Conservation (phyloP, 2,329 filamentous ascomycete genomes). For the Claviceps cyperi region DNA sequence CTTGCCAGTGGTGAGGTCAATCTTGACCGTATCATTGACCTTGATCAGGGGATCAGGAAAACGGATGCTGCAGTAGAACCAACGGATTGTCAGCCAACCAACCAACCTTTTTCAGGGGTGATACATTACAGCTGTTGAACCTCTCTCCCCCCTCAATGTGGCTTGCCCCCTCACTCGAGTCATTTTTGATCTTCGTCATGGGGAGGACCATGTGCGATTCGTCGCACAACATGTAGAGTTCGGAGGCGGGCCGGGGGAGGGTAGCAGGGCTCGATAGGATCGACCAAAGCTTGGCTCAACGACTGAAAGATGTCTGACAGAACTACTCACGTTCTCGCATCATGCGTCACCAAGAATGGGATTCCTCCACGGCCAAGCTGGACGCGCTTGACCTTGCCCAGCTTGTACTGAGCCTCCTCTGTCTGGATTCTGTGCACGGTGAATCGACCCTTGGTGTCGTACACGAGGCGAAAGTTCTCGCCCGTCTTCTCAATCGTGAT, state of each 20-base stretch:
- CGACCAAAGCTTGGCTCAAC: conserved; percentile 99
- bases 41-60: conserved; percentile 97
- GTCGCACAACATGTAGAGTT: conserved; percentile 6
- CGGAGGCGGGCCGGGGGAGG: conserved; percentile 7
- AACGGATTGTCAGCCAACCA: conserved; percentile 20
- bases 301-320: conserved; percentile 97
- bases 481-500: conserved; percentile 99
- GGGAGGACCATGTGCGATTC: neutral
- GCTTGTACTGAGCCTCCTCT: conserved; percentile 99
- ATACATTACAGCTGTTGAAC: conserved; percentile 44
- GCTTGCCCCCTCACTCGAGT: neutral
- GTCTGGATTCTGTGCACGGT: conserved; percentile 98
- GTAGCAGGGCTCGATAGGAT: conserved; percentile 21
- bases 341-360: conserved; percentile 99
- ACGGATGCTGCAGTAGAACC: conserved; percentile 58
- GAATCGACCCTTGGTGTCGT: conserved; percentile 99
- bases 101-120: conserved; percentile 15
- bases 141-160: conserved; percentile 7
- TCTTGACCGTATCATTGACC: conserved; percentile 99
- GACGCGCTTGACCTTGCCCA: conserved; percentile 99
- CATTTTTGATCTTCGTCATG: neutral
- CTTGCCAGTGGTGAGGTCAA: conserved; percentile 93
- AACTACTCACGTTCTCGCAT: conserved; percentile 98
- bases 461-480: conserved; percentile 99
- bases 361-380: conserved; percentile 99